Conservation (phyloP, 345 rosid genomes). For the Sonneratia alba region DNA sequence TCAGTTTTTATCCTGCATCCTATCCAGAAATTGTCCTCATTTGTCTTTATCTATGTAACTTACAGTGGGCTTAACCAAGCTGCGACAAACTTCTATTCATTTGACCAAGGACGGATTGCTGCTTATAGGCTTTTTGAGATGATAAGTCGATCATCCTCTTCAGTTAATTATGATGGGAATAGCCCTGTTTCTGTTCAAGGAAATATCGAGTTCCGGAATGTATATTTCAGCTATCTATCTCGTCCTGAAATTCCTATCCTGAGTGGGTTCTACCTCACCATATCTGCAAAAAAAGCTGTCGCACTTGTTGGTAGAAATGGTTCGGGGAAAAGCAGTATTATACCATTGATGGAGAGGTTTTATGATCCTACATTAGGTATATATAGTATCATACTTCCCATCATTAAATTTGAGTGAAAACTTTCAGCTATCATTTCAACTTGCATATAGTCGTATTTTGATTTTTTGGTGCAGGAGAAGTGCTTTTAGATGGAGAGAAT, state of each 20-base stretch:
- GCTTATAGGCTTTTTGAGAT: constrained; percentile 97
- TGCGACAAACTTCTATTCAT: constrained; percentile 95
- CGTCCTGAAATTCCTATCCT: constrained; percentile 97
- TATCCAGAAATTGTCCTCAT: not conserved
- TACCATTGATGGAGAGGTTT: constrained; percentile 98
- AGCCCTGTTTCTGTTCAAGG: constrained; percentile 56
- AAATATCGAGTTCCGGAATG: constrained; percentile 93
- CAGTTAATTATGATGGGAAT: constrained; percentile 68
- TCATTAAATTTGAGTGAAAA: constrained; percentile 5
- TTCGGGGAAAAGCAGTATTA: constrained; percentile 97
- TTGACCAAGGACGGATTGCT: constrained; percentile 99
- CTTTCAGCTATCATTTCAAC: constrained; percentile 14
- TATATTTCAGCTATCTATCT: constrained; percentile 96
- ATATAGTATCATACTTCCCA: not conserved
- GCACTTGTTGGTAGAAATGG: constrained; percentile 99
- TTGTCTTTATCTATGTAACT: constrained; percentile 10
- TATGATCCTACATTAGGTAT: constrained; percentile 99
- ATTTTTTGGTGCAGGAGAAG: constrained; percentile 74
- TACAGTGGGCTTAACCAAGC: constrained; percentile 96
- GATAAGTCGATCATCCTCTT: constrained; percentile 88
- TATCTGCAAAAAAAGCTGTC: constrained; percentile 91
- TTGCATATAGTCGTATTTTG: constrained; percentile 11
- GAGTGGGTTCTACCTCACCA: constrained; percentile 97
- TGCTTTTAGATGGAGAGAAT: constrained; percentile 93
- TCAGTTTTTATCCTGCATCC: not conserved